Evolutionary conservation across 106 monocot genomes (phyloP).

Genomic region (Dendrobium chrysotoxum): DNA sequence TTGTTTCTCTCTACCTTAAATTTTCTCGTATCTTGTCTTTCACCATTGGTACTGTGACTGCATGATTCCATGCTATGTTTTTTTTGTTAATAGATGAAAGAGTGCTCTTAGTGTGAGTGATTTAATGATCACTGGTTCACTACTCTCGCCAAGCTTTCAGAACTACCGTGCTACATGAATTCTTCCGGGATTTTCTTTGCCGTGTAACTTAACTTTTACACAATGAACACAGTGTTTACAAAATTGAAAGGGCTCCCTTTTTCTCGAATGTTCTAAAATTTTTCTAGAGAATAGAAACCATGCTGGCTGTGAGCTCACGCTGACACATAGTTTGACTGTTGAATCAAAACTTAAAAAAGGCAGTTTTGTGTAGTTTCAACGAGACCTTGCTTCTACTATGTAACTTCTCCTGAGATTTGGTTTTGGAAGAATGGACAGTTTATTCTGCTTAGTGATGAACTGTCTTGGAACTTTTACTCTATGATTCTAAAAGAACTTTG

Average conservation of each 20-base stretch:
- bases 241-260: background rate
- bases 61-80: background rate
- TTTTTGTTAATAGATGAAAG: background rate
- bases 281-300: background rate
- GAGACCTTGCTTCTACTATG: background rate
- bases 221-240: background rate
- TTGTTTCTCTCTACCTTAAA: background rate
- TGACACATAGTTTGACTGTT: background rate
- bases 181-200: background rate
- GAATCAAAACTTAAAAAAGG: background rate
- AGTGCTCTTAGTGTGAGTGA: slow-evolving; percentile 1
- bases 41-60: background rate
- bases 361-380: background rate
- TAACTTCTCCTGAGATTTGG: background rate
- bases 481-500: background rate
- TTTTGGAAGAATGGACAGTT: background rate
- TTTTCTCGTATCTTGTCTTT: background rate
- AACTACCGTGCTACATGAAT: background rate
- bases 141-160: background rate
- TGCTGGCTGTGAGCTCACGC: background rate
- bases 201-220: background rate
- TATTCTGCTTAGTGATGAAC: background rate
- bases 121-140: background rate
- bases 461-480: background rate
- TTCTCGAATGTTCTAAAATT: background rate